Percentiles rank a stretch among this genome's conserved stretches.
These are phyloP conservation scores for Vanilla planifolia DNA, from an alignment of 106 monocot genomes.

Conservation along the genomic window DNA sequence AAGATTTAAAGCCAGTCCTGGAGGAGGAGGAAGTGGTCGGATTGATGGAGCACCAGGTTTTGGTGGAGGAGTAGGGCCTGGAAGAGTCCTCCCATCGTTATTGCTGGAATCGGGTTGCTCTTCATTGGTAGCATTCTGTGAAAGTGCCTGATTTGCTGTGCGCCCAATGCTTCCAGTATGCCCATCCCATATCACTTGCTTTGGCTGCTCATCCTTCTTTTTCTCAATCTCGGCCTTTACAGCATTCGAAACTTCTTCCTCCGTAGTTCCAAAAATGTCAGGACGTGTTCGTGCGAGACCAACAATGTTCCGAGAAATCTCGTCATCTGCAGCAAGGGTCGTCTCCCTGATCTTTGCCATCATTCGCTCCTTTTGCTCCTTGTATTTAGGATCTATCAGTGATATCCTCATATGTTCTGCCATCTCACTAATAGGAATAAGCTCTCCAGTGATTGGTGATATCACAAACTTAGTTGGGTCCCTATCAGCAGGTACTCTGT, in stretches of 20 bases:
- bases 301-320: constrained; percentile 94
- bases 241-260: constrained; percentile 95
- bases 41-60: constrained; percentile 51
- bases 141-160: constrained; percentile 87
- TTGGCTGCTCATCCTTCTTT: constrained; percentile 95
- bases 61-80: constrained; percentile 77
- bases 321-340: constrained; percentile 90
- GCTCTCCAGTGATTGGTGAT: constrained; percentile 91
- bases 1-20: constrained; percentile 61
- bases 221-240: constrained; percentile 98
- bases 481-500: constrained; percentile 66
- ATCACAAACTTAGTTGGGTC: constrained; percentile 93
- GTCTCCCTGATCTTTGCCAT: constrained; percentile 98
- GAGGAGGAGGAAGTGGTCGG: constrained; percentile 90
- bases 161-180: constrained; percentile 95
- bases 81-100: constrained; percentile 37
- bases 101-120: constrained; percentile 38
- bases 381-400: constrained; percentile 96
- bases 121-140: constrained; percentile 44
- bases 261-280: constrained; percentile 98
- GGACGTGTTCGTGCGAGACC: constrained; percentile 93
- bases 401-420: constrained; percentile 99
- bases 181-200: constrained; percentile 98
- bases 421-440: constrained; percentile 97
- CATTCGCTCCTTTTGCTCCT: constrained; percentile 99